Evolutionary conservation across 495 filamentous ascomycete species (phyloP).

Genomic region (Patellaria atrata): DNA sequence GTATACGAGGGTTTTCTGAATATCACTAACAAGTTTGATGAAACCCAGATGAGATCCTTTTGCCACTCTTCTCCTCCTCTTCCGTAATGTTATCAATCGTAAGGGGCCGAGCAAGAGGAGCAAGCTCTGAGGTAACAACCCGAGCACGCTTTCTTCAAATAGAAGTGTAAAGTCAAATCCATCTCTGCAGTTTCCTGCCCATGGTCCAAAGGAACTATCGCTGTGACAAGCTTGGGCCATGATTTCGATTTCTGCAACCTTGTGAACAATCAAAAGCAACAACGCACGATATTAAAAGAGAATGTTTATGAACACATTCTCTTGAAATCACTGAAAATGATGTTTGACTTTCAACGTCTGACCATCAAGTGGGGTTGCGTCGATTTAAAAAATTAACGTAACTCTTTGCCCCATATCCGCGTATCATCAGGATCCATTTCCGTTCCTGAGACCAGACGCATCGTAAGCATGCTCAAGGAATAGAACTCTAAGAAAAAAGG

Average conservation of each 20-base stretch:
- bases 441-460: too few species aligned
- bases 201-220: conserved; percentile 16
- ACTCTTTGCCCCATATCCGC: too few species aligned
- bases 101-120: conserved; percentile 13
- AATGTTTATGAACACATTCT: too few species aligned
- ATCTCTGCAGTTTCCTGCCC: conserved; percentile 13
- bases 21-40: conserved; percentile 9
- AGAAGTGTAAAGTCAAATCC: conserved; percentile 19
- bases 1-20: background rate
- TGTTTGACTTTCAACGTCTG: too few species aligned
- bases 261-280: too few species aligned
- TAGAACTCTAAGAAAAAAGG: too few species aligned
- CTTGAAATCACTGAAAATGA: too few species aligned
- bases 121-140: conserved; percentile 9
- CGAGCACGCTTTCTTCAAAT: conserved; percentile 17
- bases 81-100: conserved; percentile 10
- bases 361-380: too few species aligned
- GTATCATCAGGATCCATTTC: too few species aligned
- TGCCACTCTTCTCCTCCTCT: conserved; percentile 6
- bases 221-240: conserved; percentile 12
- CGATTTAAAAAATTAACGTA: too few species aligned
- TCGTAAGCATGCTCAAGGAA: too few species aligned
- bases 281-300: too few species aligned
- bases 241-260: background rate
- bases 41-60: conserved; percentile 13